Evolutionary conservation across 345 rosid species (phyloP), one percentile per base, ranked within the genome.

Genomic region (Sisymbrium irio): DNA sequence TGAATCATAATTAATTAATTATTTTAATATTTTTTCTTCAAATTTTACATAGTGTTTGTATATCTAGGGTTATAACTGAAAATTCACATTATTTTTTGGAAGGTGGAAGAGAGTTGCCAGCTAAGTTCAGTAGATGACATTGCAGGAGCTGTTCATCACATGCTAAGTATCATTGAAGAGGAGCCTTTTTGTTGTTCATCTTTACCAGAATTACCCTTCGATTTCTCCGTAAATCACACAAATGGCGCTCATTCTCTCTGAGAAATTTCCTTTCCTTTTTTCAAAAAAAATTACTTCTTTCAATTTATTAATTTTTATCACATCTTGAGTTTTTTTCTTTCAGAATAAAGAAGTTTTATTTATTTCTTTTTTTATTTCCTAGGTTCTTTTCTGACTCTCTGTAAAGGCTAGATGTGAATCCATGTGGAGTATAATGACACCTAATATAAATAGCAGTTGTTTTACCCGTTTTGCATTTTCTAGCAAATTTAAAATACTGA

Each of bases 71-170:
- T 67, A 46, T 57, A 61, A n/a, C 59, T 62, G 49, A 30, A 53
- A 69, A 19, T 33, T 22, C 27, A 60, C 15, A 22, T 50, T 12
- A 20, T 20, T 37, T 63, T 59, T 27, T 63, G 1, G 22, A 77
- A 92, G 97, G 79, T 89, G 78, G 97, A 92, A 83, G 98, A 93
- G 83, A 91, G 86, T 81, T 88, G 97, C 85, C 93, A 82, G 76
- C 88, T 93, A 65, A 87, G 72, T 46, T 83, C 93, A 44, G 96
- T 79, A 75, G 96, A 90, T 75, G 98, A 93, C 85, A 88, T 93
- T 76, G 97, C 95, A 73, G 85, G 80, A 72, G 89, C 97, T 67
- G 95, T 90, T 45, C 88, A 88, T 59, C 90, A 85, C 85, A 85
- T 93, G 93, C 93, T 93, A 15, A 81, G 81, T 81, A 80, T 87